Conservation (phyloP, 2,329 filamentous ascomycete species). For the Raffaelea arxii region DNA sequence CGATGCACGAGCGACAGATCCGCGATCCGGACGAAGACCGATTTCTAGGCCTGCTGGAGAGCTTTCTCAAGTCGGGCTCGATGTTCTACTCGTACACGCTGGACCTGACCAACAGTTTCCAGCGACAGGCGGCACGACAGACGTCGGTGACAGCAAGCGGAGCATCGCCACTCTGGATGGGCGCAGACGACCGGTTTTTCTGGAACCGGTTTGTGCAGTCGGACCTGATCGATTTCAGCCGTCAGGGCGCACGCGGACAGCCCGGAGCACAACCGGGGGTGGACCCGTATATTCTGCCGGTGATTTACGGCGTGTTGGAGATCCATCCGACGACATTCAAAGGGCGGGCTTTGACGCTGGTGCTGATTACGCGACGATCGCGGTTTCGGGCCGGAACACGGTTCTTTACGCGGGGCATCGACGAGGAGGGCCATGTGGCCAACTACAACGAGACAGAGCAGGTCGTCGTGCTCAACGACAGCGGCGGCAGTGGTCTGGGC, state of each 20-base stretch:
- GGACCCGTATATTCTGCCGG: conserved; percentile 88
- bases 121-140: conserved; percentile 77
- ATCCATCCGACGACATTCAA: conserved; percentile 83
- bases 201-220: conserved; percentile 93
- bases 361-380: conserved; percentile 80
- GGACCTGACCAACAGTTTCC: conserved; percentile 94
- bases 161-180: conserved; percentile 68
- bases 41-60: conserved; percentile 74
- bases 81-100: conserved; percentile 99
- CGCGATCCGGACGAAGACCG: conserved; percentile 91
- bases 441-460: conserved; percentile 99
- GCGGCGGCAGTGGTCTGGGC: conserved; percentile 56
- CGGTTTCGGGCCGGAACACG: conserved; percentile 82
- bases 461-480: conserved; percentile 80
- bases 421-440: conserved; percentile 89
- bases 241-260: conserved; percentile 49
- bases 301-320: conserved; percentile 94
- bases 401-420: conserved; percentile 89
- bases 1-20: conserved; percentile 82
- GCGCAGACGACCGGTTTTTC: conserved; percentile 95
- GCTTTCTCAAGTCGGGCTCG: conserved; percentile 69
- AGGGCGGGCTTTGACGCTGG: conserved; percentile 71
- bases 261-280: conserved; percentile 62
- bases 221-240: conserved; percentile 83
- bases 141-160: conserved; percentile 25